Evolutionary conservation across 331 rosid genomes (phyloP).

Genomic region (Dryas integrifolia): DNA sequence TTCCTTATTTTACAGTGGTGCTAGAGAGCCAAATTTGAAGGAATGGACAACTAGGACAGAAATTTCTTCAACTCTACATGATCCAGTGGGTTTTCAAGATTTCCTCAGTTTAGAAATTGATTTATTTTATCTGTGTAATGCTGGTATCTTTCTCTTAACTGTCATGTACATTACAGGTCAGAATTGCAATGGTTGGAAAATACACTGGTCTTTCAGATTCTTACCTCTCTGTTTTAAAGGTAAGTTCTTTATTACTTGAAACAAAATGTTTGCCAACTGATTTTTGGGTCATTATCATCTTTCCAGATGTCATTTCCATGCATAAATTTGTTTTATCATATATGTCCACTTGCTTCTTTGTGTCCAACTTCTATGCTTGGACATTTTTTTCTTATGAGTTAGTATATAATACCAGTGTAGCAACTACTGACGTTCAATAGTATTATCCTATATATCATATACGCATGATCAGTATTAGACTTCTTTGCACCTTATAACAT

Average conservation of each 20-base stretch:
- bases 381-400: too few relatives aligned
- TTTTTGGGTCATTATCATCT: not conserved
- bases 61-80: conserved; percentile 52
- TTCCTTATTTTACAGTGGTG: conserved; percentile 48
- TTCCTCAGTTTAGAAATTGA: conserved; percentile 7
- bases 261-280: not conserved
- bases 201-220: conserved; percentile 95
- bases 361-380: not conserved
- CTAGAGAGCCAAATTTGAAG: conserved; percentile 61
- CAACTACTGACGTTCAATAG: not conserved
- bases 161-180: conserved; percentile 50
- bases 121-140: conserved; percentile 14
- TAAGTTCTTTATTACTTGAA: not conserved
- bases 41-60: conserved; percentile 86
- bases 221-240: conserved; percentile 94
- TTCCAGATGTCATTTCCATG: not conserved
- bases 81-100: conserved; percentile 50
- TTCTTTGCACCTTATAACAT: not conserved
- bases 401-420: not conserved
- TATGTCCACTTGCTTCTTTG: not conserved
- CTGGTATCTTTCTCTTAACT: conserved; percentile 22
- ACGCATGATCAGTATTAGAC: not conserved
- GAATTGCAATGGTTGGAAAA: conserved; percentile 97
- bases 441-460: not conserved
- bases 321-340: not conserved